These are phyloP conservation scores for Mortierella polycephala DNA, from an alignment of 371 early-diverging fungal species.

Conservation along the genomic window DNA sequence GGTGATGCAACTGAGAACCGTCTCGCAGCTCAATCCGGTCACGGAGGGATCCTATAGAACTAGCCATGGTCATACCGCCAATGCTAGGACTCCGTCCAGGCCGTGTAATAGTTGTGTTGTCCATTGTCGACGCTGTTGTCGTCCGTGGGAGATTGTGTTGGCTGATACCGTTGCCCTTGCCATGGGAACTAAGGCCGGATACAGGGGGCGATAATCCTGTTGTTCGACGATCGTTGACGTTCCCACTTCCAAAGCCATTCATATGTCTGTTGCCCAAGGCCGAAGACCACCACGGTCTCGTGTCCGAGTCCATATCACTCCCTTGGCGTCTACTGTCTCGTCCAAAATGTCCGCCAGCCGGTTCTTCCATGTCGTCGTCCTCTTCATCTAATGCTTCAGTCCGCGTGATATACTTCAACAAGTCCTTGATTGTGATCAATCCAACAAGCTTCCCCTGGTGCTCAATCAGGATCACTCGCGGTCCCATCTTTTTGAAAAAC, in stretches of 20 bases:
- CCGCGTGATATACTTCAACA: slow-evolving; percentile 72
- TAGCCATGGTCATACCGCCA: slow-evolving; percentile 39
- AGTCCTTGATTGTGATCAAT: slow-evolving; percentile 83
- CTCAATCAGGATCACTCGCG: slow-evolving; percentile 79
- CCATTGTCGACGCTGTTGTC: slow-evolving; percentile 3
- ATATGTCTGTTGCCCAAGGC: not conserved
- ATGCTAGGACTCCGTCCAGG: slow-evolving; percentile 36
- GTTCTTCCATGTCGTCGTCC: slow-evolving; percentile 35
- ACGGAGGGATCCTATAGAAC: slow-evolving; percentile 45
- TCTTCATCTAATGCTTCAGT: slow-evolving; percentile 59
- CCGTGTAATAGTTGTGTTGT: slow-evolving; percentile 8
- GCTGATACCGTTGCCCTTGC: slow-evolving; percentile 1
- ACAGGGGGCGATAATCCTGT: slow-evolving; percentile 2
- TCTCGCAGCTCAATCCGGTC: slow-evolving; percentile 49
- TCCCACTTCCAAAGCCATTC: not conserved
- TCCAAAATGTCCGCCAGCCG: slow-evolving; percentile 12
- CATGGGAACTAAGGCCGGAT: slow-evolving; percentile 4
- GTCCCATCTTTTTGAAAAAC: slow-evolving; percentile 93
- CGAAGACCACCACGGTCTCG: slow-evolving; percentile 37
- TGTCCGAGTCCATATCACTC: slow-evolving; percentile 6
- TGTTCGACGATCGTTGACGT: not conserved
- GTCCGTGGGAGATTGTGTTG: not conserved
- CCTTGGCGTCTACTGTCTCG: slow-evolving; percentile 2
- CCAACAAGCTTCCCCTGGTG: slow-evolving; percentile 75
- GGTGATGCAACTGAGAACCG: not conserved